Conservation (phyloP, 257 asterid species). For the Solanum pinnatisectum region DNA sequence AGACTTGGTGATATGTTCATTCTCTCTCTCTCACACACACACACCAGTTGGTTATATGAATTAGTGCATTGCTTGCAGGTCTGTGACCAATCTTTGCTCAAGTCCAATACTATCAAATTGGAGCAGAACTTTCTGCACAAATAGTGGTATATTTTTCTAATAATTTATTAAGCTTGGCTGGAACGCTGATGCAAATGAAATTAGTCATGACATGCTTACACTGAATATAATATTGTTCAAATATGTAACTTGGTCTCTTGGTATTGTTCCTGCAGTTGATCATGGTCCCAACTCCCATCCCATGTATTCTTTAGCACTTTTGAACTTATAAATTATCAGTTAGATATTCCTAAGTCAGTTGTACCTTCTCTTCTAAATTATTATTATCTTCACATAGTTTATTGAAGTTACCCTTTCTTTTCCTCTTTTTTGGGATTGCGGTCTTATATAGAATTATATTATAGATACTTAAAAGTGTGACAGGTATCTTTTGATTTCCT, state of each 20-base stretch:
- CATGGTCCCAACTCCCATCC: not conserved
- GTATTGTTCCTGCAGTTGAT: not conserved
- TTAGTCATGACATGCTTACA: not conserved
- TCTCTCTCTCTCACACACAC: not conserved
- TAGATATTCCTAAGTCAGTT: not conserved
- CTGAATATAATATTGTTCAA: not conserved
- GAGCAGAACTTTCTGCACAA: constrained; percentile 67
- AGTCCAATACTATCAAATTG: constrained; percentile 22
- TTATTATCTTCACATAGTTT: not conserved
- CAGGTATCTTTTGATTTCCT: not conserved
- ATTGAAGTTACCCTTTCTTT: not conserved
- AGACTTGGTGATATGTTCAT: not conserved
- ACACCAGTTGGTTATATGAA: constrained; percentile 5
- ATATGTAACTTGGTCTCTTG: not conserved
- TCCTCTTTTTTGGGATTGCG: not conserved
- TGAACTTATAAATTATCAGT: not conserved
- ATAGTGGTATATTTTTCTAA: constrained; percentile 32
- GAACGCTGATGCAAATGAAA: not conserved
- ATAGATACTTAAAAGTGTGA: not conserved
- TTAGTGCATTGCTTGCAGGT: constrained; percentile 27
- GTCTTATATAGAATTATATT: not conserved
- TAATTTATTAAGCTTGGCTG: not conserved
- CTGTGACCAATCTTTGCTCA: constrained; percentile 17
- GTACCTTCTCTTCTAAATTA: not conserved
- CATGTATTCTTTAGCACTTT: not conserved